Base-by-base conservation (phyloP, 2,329 filamentous ascomycete genomes). In the Aspergillus unguis region DNA sequence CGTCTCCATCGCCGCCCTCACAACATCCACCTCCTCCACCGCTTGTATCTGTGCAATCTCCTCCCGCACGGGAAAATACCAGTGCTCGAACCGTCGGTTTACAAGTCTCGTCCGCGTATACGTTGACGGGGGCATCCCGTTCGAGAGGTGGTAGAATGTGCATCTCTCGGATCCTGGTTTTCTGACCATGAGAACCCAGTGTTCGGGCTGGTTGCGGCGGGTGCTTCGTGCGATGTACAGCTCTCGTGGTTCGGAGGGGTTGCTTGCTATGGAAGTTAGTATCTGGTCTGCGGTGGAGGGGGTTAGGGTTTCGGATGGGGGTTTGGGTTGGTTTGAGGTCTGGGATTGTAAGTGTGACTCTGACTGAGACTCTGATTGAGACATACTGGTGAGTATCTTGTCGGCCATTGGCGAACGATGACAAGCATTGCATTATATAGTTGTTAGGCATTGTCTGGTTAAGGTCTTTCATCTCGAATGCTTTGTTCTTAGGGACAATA, bases 191-290 rank as follows among this genome's bases (percentile, higher is more conserved):
- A 38, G 32, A 7, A 26, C 31, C 42, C 51, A 56, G 50, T 52
- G 51, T 45, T 48, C 46, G n/a, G 46, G 29, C 2, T 35, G 43
- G 31, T 44, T 54, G 48, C 57, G 50, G 57, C 50, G 58, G 54
- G 56, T 56, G 36, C 43, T 59, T 56, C 58, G 58, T 56, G 48
- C 59, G 59, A 61, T 57, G 53, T 23, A 40, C n/a, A 46, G 4
- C 28, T 46, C 44, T 7, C 25, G 5, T 2, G 9, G 33, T 32
- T 10, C 31, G 33, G 33, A 10, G 5, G 33, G 5, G 9, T 8
- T 36, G 33, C 9, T 11, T 11, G 5, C 33, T 17, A 17, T 17
- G 17, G 17, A 17, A 17, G 17, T 17, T 17, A 17, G 17, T 17
- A 17, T 17, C 1, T 17, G 1, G 17, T 17, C 17, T 17, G 17